Evolutionary conservation across 2,329 filamentous ascomycete genomes (phyloP).

Genomic region (Verticillium dahliae): DNA sequence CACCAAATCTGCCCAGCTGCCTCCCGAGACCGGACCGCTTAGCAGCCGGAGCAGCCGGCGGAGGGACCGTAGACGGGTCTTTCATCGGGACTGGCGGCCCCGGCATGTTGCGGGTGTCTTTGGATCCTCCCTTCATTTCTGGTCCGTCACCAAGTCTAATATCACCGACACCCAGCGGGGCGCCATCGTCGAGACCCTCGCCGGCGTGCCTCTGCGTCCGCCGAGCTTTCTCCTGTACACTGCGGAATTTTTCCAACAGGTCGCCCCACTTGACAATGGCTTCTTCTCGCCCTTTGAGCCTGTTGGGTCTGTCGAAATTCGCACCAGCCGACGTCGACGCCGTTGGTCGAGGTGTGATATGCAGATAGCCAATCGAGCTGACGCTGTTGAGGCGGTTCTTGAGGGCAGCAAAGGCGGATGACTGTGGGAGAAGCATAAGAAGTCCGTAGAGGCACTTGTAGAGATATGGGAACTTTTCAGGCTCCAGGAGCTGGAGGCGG

Average conservation of each 20-base stretch:
- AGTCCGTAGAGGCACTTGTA: slow-evolving; percentile 98
- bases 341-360: slow-evolving; percentile 63
- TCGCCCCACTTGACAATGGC: slow-evolving; percentile 85
- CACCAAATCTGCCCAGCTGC: slow-evolving; percentile 63
- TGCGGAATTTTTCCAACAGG: slow-evolving; percentile 88
- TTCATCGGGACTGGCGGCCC: slow-evolving; percentile 38
- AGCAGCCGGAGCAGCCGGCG: slow-evolving; percentile 35
- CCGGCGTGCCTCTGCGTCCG: slow-evolving; percentile 56
- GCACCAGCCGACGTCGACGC: slow-evolving; percentile 42
- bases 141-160: slow-evolving; percentile 33
- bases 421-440: slow-evolving; percentile 96
- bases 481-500: slow-evolving; percentile 88
- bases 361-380: slow-evolving; percentile 91
- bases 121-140: slow-evolving; percentile 28
- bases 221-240: slow-evolving; percentile 79
- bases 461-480: slow-evolving; percentile 87
- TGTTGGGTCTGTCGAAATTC: slow-evolving; percentile 65
- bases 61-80: slow-evolving; percentile 32
- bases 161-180: slow-evolving; percentile 35
- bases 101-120: slow-evolving; percentile 28
- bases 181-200: slow-evolving; percentile 43
- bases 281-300: slow-evolving; percentile 78
- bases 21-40: slow-evolving; percentile 61
- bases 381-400: slow-evolving; percentile 97
- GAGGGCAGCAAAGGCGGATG: slow-evolving; percentile 89